These are phyloP conservation scores for Sclerotinia trifoliorum DNA, from an alignment of 2,329 filamentous ascomycete species.

Conservation along the genomic window DNA sequence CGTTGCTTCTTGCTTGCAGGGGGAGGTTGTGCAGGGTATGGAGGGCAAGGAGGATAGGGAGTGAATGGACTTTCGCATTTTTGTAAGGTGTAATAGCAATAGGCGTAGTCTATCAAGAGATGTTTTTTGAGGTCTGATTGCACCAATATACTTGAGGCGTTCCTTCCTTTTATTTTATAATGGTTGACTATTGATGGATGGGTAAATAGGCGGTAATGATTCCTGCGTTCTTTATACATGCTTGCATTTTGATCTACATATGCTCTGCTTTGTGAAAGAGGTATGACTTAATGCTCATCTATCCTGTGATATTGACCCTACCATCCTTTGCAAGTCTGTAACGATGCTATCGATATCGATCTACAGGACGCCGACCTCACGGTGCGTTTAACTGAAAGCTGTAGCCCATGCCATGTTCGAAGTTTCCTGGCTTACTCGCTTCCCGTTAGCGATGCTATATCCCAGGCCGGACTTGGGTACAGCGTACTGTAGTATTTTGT, in stretches of 20 bases:
- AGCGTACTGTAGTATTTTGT: background rate
- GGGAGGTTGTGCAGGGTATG: constrained; percentile 29
- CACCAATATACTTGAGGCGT: constrained; percentile 20
- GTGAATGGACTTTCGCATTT: constrained; percentile 35
- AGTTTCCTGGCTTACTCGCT: background rate
- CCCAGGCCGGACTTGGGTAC: too few relatives aligned
- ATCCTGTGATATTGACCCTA: background rate
- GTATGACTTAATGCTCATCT: background rate
- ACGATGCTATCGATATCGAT: background rate
- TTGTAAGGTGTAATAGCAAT: constrained; percentile 44
- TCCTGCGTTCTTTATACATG: background rate
- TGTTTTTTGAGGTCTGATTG: constrained; percentile 24
- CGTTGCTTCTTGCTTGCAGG: constrained; percentile 26
- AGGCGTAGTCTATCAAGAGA: constrained; percentile 41
- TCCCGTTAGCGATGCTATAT: background rate
- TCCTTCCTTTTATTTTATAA: constrained; percentile 16
- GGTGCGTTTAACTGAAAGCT: background rate
- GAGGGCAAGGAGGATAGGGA: constrained; percentile 34
- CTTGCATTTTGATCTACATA: background rate
- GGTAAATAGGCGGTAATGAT: constrained; percentile 17
- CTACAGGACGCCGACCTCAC: background rate
- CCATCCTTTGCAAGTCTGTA: background rate
- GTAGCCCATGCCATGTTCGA: background rate
- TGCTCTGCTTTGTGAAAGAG: constrained; percentile 3
- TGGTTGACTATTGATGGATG: constrained; percentile 17